Evolutionary conservation across 2,329 filamentous ascomycete species (phyloP).

Genomic region (Paecilomyces dactylethromorphus): DNA sequence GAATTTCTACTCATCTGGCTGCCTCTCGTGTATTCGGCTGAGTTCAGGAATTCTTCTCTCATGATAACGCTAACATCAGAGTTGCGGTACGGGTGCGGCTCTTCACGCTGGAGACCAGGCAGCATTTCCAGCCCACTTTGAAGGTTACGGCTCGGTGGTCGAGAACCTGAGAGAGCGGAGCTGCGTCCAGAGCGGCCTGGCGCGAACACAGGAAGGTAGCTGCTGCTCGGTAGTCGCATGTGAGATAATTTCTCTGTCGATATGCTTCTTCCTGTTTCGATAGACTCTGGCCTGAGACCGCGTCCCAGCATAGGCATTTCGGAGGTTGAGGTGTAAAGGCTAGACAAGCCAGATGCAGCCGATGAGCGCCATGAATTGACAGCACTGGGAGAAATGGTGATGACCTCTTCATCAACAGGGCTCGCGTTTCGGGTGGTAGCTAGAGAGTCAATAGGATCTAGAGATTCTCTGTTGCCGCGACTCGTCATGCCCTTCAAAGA

Average conservation of each 20-base stretch:
- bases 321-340: constrained; percentile 17
- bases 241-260: constrained; percentile 24
- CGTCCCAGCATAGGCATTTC: constrained; percentile 12
- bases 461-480: constrained; percentile 14
- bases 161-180: constrained; percentile 5
- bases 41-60: constrained; percentile 26
- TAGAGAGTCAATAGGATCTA: constrained; percentile 19
- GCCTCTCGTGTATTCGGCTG: constrained; percentile 9
- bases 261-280: constrained; percentile 19
- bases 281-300: constrained; percentile 15
- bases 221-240: constrained; percentile 17
- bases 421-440: constrained; percentile 17
- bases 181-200: constrained; percentile 18
- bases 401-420: constrained; percentile 28
- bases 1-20: not conserved
- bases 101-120: constrained; percentile 26
- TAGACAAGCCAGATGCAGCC: constrained; percentile 23
- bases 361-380: constrained; percentile 30
- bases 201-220: constrained; percentile 24
- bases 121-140: constrained; percentile 23
- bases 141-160: constrained; percentile 12
- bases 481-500: constrained; percentile 26
- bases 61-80: constrained; percentile 30
- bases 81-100: constrained; percentile 28
- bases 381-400: constrained; percentile 26